Percentiles rank a stretch among this genome's conserved stretches.
Evolutionary conservation across 2,329 filamentous ascomycete genomes (phyloP).

Genomic region (Colletotrichum magnum): DNA sequence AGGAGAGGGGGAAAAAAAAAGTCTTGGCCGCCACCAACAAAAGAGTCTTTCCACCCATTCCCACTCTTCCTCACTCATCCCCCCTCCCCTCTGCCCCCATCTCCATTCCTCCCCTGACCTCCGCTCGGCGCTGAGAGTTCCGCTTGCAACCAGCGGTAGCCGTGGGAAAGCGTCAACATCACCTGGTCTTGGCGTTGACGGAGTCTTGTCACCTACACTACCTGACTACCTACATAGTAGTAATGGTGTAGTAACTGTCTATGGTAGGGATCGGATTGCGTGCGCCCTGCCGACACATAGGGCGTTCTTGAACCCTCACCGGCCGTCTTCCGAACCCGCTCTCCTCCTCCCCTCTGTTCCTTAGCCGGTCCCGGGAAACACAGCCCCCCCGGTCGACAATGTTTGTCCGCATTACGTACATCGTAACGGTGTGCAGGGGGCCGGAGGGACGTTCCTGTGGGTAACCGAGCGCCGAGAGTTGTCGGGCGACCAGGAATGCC

Average conservation of each 20-base stretch:
- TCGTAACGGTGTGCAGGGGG: slow-evolving; percentile 15
- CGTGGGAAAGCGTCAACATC: slow-evolving; percentile 19
- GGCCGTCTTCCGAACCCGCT: not conserved
- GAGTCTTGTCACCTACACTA: not conserved
- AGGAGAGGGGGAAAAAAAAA: slow-evolving; percentile 15
- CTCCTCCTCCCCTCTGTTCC: not conserved
- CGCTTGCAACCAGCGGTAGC: slow-evolving; percentile 17
- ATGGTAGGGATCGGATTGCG: no score
- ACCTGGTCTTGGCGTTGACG: not conserved
- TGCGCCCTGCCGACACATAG: not conserved
- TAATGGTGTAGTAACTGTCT: no score
- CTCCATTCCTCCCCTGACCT: not conserved
- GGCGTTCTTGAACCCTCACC: slow-evolving; percentile 13
- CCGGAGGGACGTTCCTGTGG: slow-evolving; percentile 5
- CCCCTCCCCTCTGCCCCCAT: not conserved
- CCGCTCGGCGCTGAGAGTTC: slow-evolving; percentile 3
- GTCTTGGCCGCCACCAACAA: slow-evolving; percentile 25
- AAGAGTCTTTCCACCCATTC: slow-evolving; percentile 16
- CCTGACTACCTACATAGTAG: no score
- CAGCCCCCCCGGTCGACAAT: not conserved
- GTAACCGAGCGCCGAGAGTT: slow-evolving; percentile 17
- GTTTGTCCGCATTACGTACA: slow-evolving; percentile 28
- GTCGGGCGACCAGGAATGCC: not conserved
- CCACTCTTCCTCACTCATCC: slow-evolving; percentile 10
- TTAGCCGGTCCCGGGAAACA: slow-evolving; percentile 2